Base-by-base conservation (phyloP, 2,329 filamentous ascomycete species). In the Pyrenophora graminea region DNA sequence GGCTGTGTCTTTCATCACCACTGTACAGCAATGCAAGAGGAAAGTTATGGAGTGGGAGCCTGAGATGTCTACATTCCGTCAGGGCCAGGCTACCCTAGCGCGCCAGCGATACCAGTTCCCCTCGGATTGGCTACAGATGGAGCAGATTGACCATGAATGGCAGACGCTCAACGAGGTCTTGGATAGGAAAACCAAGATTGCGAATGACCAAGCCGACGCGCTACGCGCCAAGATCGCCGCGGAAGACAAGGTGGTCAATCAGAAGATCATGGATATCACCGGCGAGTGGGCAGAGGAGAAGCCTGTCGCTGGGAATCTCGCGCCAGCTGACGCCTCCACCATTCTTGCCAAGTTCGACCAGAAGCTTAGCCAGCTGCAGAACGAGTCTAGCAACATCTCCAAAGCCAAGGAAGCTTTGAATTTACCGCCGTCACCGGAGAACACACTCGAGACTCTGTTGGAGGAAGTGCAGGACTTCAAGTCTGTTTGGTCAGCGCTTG, bases 401-500 rank as follows among this genome's bases (percentile, higher is more conserved):
- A 96, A 91, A 73, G 95, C 95, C 2, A 99, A 97, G 75, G 94
- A 99, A 73, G 94, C 94, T 3, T 85, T 99, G 36, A 91, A 96
- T 69, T 82, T 99, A 36, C 89, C 93, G 3, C 83, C 89, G 2
- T 89, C 85, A 47, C 80, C 87, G 0, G 90, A 96, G 62, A 89
- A 88, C 44, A 86, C 88, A n/a, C 84, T 99, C 18, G 81, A 84
- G n/a, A 84, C 88, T 21, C 89, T 97, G 7, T 80, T 97, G 13
- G 93, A 97, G 71, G 94, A 99, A 76, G 91, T 99, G 2, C 91
- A 96, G 56, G 94, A 99, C 74, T 99, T 99, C 78, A 96, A 96
- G 76, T 97, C 93, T 17, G 94, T 99, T 8, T 99, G 94, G 94
- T 90, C 93, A 27, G 93, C 90, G 41, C 79, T 99, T 42, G 93